Evolutionary conservation across 2,329 filamentous ascomycete species (phyloP).

Genomic region (Pseudocercospora fuligena): DNA sequence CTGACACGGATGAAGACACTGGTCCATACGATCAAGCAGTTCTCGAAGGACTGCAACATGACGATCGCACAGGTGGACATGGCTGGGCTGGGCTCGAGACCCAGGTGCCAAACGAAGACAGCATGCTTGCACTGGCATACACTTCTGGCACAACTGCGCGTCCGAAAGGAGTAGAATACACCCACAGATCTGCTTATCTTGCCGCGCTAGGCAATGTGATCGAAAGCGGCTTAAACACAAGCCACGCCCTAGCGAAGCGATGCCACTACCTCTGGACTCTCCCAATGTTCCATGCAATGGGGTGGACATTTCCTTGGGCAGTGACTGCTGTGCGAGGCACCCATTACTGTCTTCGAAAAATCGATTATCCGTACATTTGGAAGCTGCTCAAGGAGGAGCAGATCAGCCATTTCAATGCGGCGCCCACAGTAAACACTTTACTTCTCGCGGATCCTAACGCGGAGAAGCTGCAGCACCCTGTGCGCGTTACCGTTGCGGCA

Average conservation of each 20-base stretch:
- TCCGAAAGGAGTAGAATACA: conserved; percentile 93
- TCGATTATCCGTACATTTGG: conserved; percentile 95
- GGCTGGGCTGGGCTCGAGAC: conserved; percentile 80
- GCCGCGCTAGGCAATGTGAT: conserved; percentile 84
- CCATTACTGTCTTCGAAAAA: conserved; percentile 91
- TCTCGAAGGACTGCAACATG: conserved; percentile 76
- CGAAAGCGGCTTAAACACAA: conserved; percentile 77
- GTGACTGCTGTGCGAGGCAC: conserved; percentile 93
- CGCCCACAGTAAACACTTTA: conserved; percentile 93
- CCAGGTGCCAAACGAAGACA: conserved; percentile 75
- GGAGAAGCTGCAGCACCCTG: conserved; percentile 69
- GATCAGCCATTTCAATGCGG: conserved; percentile 94
- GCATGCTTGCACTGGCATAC: conserved; percentile 84
- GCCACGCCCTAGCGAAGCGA: conserved; percentile 43
- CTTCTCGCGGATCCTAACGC: conserved; percentile 82
- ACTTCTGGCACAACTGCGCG: conserved; percentile 90
- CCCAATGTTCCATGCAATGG: conserved; percentile 78
- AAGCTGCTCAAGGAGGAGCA: conserved; percentile 79
- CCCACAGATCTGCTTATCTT: conserved; percentile 84
- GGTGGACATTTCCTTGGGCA: conserved; percentile 60
- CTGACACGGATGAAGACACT: conserved; percentile 78
- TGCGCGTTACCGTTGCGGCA: conserved; percentile 89
- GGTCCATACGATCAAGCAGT: conserved; percentile 86
- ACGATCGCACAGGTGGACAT: conserved; percentile 65
- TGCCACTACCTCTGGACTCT: conserved; percentile 70